A percentile compares a stretch with the other conserved stretches of the same genome.
These are phyloP conservation scores for Citrus australasica DNA, from an alignment of 345 rosid species.

Conservation along the genomic window DNA sequence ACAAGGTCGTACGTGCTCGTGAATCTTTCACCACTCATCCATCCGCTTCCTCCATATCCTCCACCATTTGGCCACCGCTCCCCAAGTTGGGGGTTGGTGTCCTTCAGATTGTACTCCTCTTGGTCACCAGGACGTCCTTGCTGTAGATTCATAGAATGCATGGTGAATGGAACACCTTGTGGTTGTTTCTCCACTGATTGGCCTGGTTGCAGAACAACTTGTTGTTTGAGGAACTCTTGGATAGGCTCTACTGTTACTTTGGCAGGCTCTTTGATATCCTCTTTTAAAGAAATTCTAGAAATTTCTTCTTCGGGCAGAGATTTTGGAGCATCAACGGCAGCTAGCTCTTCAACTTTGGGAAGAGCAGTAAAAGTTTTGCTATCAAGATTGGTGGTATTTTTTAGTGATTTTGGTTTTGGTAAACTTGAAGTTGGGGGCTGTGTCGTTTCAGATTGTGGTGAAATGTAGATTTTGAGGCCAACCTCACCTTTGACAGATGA, in stretches of 20 bases:
- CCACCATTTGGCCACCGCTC: slow-evolving; percentile 62
- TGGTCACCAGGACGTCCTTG: slow-evolving; percentile 24
- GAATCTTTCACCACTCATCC: slow-evolving; percentile 57
- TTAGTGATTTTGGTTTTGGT: slow-evolving; percentile 7
- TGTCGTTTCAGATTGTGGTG: slow-evolving; percentile 19
- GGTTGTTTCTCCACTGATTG: slow-evolving; percentile 15
- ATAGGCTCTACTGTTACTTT: slow-evolving; percentile 14
- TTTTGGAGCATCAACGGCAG: slow-evolving; percentile 1
- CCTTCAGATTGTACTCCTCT: slow-evolving; percentile 64
- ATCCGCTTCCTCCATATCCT: slow-evolving; percentile 53
- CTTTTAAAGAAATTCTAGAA: slow-evolving; percentile 8
- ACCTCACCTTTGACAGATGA: slow-evolving; percentile 53
- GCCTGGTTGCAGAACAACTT: slow-evolving; percentile 30
- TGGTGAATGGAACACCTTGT: slow-evolving; percentile 33
- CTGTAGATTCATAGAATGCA: slow-evolving; percentile 28
- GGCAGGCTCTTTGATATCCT: slow-evolving; percentile 1
- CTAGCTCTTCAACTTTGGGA: slow-evolving; percentile 21
- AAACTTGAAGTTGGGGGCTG: slow-evolving; percentile 5
- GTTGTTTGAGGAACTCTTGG: slow-evolving; percentile 29
- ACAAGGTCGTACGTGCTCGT: slow-evolving; percentile 74
- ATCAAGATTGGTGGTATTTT: slow-evolving; percentile 12
- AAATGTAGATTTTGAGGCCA: slow-evolving; percentile 42
- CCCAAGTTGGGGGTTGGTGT: slow-evolving; percentile 63
- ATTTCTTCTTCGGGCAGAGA: slow-evolving; percentile 17
- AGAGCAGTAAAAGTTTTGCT: slow-evolving; percentile 9